Conservation (phyloP, 108 stramenopile species). For the Ochromonas danica region DNA sequence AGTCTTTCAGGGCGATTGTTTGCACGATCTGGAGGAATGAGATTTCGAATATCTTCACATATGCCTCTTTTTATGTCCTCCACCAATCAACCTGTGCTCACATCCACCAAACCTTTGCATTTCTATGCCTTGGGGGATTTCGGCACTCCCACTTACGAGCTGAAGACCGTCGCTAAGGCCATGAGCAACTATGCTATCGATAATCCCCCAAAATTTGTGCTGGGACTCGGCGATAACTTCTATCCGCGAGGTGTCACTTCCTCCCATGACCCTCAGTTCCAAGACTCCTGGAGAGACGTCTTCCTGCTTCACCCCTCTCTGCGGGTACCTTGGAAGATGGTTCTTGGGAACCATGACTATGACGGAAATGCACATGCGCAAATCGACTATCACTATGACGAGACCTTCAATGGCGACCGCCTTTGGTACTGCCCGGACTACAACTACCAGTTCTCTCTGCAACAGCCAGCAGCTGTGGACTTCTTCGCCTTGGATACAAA, state of each 20-base stretch:
- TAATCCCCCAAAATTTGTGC: background rate
- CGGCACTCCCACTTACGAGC: background rate
- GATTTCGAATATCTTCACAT: no score
- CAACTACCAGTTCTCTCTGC: background rate
- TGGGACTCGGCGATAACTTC: background rate
- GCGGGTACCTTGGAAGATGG: background rate
- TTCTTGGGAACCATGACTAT: background rate
- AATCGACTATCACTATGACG: background rate
- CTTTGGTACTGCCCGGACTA: background rate
- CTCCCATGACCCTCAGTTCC: background rate
- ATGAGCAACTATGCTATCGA: background rate
- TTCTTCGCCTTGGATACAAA: background rate
- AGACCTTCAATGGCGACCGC: background rate
- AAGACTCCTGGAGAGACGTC: background rate
- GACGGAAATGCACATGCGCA: background rate
- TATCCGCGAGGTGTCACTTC: background rate
- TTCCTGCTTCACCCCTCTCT: background rate
- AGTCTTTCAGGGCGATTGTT: no score
- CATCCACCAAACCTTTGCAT: no score
- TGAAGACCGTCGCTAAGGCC: background rate
- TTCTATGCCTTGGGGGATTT: background rate
- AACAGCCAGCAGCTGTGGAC: background rate
- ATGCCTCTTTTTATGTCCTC: no score
- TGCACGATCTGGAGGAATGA: no score
- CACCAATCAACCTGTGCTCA: no score